Evolutionary conservation across 2,329 filamentous ascomycete genomes (phyloP), one percentile per base, ranked within the genome.

Genomic region (Ophiocordyceps camponoti-floridani): DNA sequence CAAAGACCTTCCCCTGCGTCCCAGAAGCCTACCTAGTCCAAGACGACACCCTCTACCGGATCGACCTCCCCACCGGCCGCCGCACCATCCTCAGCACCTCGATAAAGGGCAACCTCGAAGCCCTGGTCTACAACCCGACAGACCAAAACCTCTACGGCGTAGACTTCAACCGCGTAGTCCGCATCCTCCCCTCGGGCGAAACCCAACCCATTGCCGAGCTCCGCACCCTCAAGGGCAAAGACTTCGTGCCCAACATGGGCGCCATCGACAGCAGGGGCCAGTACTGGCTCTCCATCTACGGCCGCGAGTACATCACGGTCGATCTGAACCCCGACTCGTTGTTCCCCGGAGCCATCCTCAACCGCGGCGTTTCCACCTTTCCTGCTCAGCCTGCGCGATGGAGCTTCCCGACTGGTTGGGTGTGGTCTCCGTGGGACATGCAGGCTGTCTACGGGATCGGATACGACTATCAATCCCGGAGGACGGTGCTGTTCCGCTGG

Each of bases 71-170:
- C n/a, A 42, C 38, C 10, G 44, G 44, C 38, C 2, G 3, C 7
- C 31, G 1, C 1, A 11, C 5, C 11, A 37, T 26, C n/a, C 11
- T 45, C 2, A 33, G 38, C 44, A n/a, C 2, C 19, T 13, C 12
- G 4, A 28, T 44, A 16, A 40, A 37, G 5, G 31, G 13, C 37
- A 23, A 23, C 41, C 3, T 12, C 4, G 18, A 3, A 10, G 8
- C 28, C 19, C 19, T 35, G 5, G n/a, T 47, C 44, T 47, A 35
- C 41, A 47, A 47, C 43, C 16, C 35, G 2, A 27, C 43, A n/a
- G 46, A 47, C 44, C 41, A 42, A 37, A 43, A 41, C 43, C 38
- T 47, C 26, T 47, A 47, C 41, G 46, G 43, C 23, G 4, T 33
- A 8, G 27, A 42, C 14, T 18, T 11, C 18, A 8, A 41, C 28